Percentiles rank a stretch among this genome's conserved stretches.
phyloP scores from a whole-genome alignment of 192 early-diverging fungal genomes.

The Backusella liffmaniae region DNA sequence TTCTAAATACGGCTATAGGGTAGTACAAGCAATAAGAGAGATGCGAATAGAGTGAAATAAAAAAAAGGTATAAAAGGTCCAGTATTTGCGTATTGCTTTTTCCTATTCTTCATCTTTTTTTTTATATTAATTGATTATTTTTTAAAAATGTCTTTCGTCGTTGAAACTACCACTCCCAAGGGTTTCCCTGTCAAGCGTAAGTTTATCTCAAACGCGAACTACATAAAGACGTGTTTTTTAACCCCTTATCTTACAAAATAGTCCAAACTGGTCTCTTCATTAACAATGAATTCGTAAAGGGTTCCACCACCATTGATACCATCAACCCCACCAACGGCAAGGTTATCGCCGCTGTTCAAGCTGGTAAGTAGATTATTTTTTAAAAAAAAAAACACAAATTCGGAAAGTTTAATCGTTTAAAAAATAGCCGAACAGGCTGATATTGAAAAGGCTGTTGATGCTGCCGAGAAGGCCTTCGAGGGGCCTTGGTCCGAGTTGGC shows the following conservation, averaged over 20 bases:
- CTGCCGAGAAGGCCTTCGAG: conserved; percentile 54
- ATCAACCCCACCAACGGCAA: conserved; percentile 71
- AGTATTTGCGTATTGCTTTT: neutral
- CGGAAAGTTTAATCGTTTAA: conserved; percentile 13
- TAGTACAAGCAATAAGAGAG: neutral
- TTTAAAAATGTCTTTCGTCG: neutral
- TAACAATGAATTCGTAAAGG: conserved; percentile 63
- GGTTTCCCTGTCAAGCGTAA: neutral
- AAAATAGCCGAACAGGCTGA: conserved; percentile 58
- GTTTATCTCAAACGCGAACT: neutral
- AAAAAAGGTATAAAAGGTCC: neutral
- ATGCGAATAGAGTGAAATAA: neutral
- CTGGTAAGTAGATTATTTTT: conserved; percentile 24
- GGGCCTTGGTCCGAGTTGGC: conserved; percentile 54
- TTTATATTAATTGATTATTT: neutral
- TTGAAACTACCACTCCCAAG: neutral
- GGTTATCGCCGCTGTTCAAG: conserved; percentile 49
- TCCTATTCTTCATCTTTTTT: neutral
- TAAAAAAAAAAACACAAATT: neutral
- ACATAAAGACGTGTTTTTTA: neutral
- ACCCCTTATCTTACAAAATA: conserved; percentile 8
- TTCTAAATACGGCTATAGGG: neutral
- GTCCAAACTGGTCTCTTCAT: conserved; percentile 69
- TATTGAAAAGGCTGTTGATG: conserved; percentile 65
- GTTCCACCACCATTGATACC: conserved; percentile 54